Evolutionary conservation across 805 yeast genomes (phyloP).

Genomic region (Kazachstania kunashirensis): DNA sequence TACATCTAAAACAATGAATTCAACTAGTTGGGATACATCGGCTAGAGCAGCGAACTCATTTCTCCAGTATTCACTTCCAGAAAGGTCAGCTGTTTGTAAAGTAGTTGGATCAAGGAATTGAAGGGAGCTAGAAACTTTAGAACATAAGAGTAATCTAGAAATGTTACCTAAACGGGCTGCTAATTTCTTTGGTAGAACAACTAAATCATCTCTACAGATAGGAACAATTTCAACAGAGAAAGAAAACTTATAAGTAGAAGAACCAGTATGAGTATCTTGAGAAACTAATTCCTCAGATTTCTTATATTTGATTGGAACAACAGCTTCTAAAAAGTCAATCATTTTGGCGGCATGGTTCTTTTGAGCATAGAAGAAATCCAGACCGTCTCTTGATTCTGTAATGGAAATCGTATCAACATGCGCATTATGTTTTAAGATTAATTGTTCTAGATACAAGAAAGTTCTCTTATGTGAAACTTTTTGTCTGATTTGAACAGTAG

Average conservation of each 20-base stretch:
- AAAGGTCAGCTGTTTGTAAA: slow-evolving; percentile 65
- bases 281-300: slow-evolving; percentile 87
- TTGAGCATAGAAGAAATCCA: slow-evolving; percentile 85
- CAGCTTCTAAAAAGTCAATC: slow-evolving; percentile 80
- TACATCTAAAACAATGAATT: slow-evolving; percentile 84
- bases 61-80: slow-evolving; percentile 71
- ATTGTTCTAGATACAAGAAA: slow-evolving; percentile 87
- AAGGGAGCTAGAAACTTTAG: slow-evolving; percentile 68
- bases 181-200: slow-evolving; percentile 77
- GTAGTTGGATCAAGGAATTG: slow-evolving; percentile 84
- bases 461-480: slow-evolving; percentile 96
- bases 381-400: slow-evolving; percentile 86
- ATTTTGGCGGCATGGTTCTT: slow-evolving; percentile 88
- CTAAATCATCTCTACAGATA: slow-evolving; percentile 92
- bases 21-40: slow-evolving; percentile 66
- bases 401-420: slow-evolving; percentile 90
- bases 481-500: slow-evolving; percentile 94
- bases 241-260: slow-evolving; percentile 80
- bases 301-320: slow-evolving; percentile 74
- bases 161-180: slow-evolving; percentile 80
- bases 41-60: slow-evolving; percentile 68
- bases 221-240: slow-evolving; percentile 93
- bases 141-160: slow-evolving; percentile 72
- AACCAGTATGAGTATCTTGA: slow-evolving; percentile 85
- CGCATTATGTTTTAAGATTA: slow-evolving; percentile 85